Evolutionary conservation across 352 stramenopile species (phyloP), one percentile per base, ranked within the genome.

Genomic region (Phytophthora lateralis): DNA sequence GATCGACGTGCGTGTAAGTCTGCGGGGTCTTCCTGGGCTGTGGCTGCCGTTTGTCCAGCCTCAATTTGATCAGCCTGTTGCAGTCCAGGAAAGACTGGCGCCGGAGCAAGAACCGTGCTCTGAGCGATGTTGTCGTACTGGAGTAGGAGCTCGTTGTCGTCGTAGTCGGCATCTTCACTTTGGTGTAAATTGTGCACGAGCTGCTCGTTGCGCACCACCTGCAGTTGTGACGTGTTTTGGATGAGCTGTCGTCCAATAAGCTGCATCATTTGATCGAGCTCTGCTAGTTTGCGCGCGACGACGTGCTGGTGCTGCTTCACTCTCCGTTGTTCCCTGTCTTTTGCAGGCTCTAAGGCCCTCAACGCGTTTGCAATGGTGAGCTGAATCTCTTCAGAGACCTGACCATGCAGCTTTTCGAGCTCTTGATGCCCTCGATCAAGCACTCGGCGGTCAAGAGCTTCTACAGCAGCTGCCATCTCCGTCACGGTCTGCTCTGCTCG

Each of bases 181-280:
- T n/a, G n/a, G 24, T 66, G 39, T 8, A 72, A 56, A 14, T 51
- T 52, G 11, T 55, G 49, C 0, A 46, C 43, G 5, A 73, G 62
- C 26, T 80, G 68, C 12, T 88, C 78, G 10, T 68, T 76, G 35
- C 76, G 78, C 4, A 90, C 35, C 21, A 85, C 54, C 58, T 88
- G 80, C 15, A 88, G 51, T 26, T 87, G 74, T 5, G 76, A 87
- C n/a, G 75, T 86, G 53, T 83, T 87, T 55, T 86, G 74, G 12
- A 90, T 76, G 43, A 88, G 66, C 51, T 90, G 80, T n/a, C 80
- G 73, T 11, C 80, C 76, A 17, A 88, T 73, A 20, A 90, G 69
- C 38, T 88, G 78, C 35, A 88, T 43, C 53, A 88, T 77, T 30
- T 87, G 80, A 49, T 90, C 80, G 30, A 88, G 62, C 26, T 90